Percentiles rank a stretch among this genome's conserved stretches.
Conservation (phyloP, 495 filamentous ascomycete genomes). For the Neurospora tetrasperma region DNA sequence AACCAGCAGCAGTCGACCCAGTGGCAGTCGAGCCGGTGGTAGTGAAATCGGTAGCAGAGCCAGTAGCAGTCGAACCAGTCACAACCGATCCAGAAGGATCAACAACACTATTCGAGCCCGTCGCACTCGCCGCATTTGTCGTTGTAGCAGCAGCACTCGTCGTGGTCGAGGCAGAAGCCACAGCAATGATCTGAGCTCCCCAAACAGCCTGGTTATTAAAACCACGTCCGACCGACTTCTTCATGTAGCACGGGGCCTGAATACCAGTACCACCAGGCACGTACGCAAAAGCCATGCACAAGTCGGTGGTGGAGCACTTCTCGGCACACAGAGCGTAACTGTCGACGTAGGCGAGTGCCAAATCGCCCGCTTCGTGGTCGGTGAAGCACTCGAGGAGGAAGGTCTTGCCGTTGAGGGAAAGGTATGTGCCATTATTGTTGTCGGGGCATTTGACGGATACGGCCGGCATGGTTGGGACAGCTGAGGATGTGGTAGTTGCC, state of each 20-base stretch:
- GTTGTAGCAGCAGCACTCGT: neutral
- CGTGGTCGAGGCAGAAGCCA: neutral
- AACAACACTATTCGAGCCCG: neutral
- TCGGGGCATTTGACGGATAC: constrained; percentile 6
- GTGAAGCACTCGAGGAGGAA: constrained; percentile 10
- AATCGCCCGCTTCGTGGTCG: constrained; percentile 4
- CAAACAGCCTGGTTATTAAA: constrained; percentile 6
- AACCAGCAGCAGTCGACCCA: neutral
- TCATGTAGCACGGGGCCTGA: constrained; percentile 8
- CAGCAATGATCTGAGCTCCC: constrained; percentile 5
- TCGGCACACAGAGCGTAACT: constrained; percentile 6
- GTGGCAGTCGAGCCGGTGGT: neutral
- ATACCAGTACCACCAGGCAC: neutral
- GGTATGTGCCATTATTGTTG: neutral
- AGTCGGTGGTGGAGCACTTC: constrained; percentile 3
- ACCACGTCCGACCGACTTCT: constrained; percentile 4
- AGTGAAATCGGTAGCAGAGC: neutral
- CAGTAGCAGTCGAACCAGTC: neutral
- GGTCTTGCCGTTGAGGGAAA: constrained; percentile 4
- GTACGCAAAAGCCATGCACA: constrained; percentile 8
- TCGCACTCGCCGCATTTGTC: neutral
- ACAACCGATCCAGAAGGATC: neutral
- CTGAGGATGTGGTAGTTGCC: neutral
- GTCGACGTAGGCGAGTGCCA: constrained; percentile 1
- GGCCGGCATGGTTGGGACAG: neutral